phyloP scores from a whole-genome alignment of 2,329 filamentous ascomycete genomes.

The Fusarium sp. region DNA sequence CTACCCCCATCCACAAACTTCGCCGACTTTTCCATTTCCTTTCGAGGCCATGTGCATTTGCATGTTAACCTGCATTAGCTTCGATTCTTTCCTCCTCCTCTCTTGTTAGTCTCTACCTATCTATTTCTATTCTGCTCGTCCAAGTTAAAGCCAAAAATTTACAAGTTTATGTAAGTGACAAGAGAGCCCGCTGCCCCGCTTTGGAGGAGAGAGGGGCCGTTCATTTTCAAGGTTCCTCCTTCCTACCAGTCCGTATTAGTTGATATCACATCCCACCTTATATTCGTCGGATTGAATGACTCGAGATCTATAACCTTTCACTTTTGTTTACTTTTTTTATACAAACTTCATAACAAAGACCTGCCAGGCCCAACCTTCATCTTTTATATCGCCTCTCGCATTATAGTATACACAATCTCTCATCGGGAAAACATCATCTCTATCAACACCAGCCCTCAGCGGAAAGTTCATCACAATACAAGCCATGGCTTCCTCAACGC shows the following conservation, averaged over 20 bases:
- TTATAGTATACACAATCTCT: background rate
- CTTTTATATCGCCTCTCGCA: background rate
- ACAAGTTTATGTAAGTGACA: slow-evolving; percentile 18
- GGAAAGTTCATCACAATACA: slow-evolving; percentile 1
- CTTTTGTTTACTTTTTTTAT: background rate
- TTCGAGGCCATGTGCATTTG: slow-evolving; percentile 31
- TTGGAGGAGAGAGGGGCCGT: slow-evolving; percentile 4
- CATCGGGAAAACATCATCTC: background rate
- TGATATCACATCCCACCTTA: background rate
- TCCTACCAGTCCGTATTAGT: slow-evolving; percentile 11
- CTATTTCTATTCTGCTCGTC: background rate
- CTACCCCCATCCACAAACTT: slow-evolving; percentile 13
- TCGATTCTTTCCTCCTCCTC: background rate
- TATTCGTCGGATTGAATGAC: slow-evolving; percentile 4
- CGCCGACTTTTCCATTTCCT: slow-evolving; percentile 23
- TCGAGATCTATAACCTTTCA: background rate
- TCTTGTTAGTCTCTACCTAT: background rate
- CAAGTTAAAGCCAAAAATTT: background rate
- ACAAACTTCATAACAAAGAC: background rate
- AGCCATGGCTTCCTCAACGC: slow-evolving; percentile 34
- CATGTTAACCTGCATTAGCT: slow-evolving; percentile 28
- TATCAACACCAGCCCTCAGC: background rate
- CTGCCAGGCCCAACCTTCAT: background rate
- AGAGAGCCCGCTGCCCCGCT: slow-evolving; percentile 8
- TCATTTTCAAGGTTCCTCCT: slow-evolving; percentile 8